Conservation (phyloP, 2,329 filamentous ascomycete species). For the Chlorencoelia australis region DNA sequence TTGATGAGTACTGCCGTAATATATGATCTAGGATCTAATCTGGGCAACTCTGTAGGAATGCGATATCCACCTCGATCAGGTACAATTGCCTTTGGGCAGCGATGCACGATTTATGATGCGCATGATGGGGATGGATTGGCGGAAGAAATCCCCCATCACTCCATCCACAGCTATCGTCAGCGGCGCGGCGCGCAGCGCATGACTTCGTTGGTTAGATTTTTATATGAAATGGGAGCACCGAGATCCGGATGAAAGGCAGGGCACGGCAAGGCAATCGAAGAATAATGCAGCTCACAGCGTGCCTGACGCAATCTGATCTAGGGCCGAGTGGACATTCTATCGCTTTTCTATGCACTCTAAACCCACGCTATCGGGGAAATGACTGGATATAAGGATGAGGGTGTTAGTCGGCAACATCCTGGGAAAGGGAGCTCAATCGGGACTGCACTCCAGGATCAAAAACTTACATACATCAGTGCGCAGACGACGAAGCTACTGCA, state of each 20-base stretch:
- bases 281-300: constrained; percentile 4
- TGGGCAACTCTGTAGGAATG: no score
- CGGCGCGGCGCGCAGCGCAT: constrained; percentile 17
- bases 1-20: no score
- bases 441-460: constrained; percentile 13
- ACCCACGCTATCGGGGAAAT: constrained; percentile 2
- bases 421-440: constrained; percentile 12
- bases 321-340: not conserved
- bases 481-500: constrained; percentile 21
- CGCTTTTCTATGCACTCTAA: no score
- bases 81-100: constrained; percentile 23
- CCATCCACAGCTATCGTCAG: constrained; percentile 7
- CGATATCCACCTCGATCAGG: constrained; percentile 17
- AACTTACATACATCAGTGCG: constrained; percentile 17
- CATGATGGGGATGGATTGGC: constrained; percentile 10
- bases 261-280: not conserved
- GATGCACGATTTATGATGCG: constrained; percentile 17
- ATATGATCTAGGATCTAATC: no score
- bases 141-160: constrained; percentile 9
- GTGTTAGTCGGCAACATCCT: no score
- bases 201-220: constrained; percentile 6
- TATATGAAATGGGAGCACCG: no score
- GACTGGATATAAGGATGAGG: not conserved
- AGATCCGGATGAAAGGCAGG: constrained; percentile 6
- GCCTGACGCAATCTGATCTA: constrained; percentile 12